Evolutionary conservation across 75 land plant species (phyloP).

Genomic region (Isoetes taiwanensis): DNA sequence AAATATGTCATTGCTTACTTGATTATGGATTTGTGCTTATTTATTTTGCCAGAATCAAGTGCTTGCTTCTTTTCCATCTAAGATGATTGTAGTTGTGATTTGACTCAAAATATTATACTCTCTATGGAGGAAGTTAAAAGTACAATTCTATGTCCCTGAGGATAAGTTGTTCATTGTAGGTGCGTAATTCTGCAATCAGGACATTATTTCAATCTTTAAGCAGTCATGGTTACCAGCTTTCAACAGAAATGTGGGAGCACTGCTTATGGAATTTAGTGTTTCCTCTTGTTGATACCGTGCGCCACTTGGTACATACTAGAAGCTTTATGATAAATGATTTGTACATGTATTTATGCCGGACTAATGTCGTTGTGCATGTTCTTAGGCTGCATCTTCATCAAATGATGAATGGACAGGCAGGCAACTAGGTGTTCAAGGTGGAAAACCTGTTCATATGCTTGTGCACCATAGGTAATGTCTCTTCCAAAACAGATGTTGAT

Average conservation of each 20-base stretch:
- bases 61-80: too few species aligned
- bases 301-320: constrained; percentile 46
- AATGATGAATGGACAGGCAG: constrained; percentile 94
- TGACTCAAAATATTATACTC: too few species aligned
- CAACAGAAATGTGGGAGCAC: constrained; percentile 73
- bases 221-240: constrained; percentile 88
- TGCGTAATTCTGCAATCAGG: constrained; percentile 79
- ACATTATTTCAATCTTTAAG: constrained; percentile 90
- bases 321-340: neutral
- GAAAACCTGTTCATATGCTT: constrained; percentile 98
- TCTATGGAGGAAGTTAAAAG: neutral
- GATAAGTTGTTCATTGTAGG: constrained; percentile 25
- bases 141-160: neutral
- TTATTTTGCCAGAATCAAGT: too few species aligned
- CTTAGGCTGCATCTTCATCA: constrained; percentile 82
- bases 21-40: too few species aligned
- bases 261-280: constrained; percentile 87
- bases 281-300: constrained; percentile 64
- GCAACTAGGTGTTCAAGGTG: constrained; percentile 83
- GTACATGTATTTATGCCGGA: neutral
- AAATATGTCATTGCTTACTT: too few species aligned
- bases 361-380: neutral
- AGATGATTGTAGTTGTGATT: too few species aligned
- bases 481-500: neutral
- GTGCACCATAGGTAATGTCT: constrained; percentile 79